phyloP scores from a whole-genome alignment of 2,329 filamentous ascomycete genomes.

The Trichoderma sp. region DNA sequence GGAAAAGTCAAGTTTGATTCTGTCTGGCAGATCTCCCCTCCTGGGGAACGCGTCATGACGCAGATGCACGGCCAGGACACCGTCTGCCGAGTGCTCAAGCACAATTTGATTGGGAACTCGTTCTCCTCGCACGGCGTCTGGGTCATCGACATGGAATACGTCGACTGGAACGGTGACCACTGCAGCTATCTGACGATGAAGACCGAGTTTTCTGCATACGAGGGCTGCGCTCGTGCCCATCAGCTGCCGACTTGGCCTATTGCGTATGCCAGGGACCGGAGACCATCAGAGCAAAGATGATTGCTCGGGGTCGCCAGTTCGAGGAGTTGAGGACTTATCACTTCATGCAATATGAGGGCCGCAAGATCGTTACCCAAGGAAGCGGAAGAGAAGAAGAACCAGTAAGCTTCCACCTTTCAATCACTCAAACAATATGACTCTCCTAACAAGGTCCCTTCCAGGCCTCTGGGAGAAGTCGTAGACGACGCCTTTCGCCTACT shows the following conservation, averaged over 20 bases:
- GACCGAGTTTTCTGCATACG: neutral
- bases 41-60: slow-evolving; percentile 9
- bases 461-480: slow-evolving; percentile 38
- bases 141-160: slow-evolving; percentile 7
- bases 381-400: neutral
- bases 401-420: neutral
- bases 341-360: slow-evolving; percentile 8
- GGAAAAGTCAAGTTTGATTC: neutral
- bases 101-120: neutral
- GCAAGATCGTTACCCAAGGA: neutral
- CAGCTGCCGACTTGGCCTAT: slow-evolving; percentile 1
- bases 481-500: slow-evolving; percentile 44
- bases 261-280: neutral
- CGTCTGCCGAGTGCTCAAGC: slow-evolving; percentile 3
- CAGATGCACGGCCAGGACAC: slow-evolving; percentile 5
- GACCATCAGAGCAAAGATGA: neutral
- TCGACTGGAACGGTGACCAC: neutral
- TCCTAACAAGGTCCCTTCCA: neutral
- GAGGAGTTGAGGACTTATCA: slow-evolving; percentile 4
- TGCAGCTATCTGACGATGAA: neutral
- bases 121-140: neutral
- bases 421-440: fast-evolving
- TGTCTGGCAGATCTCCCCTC: slow-evolving; percentile 4
- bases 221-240: neutral
- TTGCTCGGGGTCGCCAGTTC: neutral